Evolutionary conservation across 257 asterid species (phyloP).

Genomic region (Forsythia viridissima): DNA sequence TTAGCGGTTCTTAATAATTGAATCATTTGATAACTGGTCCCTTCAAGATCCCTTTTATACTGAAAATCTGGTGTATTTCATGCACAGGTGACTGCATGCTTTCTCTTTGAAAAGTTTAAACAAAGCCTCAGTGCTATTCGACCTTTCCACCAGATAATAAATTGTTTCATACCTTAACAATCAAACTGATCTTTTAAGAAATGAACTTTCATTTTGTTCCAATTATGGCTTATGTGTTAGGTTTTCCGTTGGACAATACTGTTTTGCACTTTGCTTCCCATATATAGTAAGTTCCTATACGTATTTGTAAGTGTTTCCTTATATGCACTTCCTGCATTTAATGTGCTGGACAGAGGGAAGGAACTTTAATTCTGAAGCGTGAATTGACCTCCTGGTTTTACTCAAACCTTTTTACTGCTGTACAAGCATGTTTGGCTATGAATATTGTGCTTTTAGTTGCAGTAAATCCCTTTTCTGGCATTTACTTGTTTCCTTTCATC

Average conservation of each 20-base stretch:
- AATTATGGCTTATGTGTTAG: conserved; percentile 5
- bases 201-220: neutral
- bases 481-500: conserved; percentile 25
- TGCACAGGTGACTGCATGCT: conserved; percentile 1
- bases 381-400: conserved; percentile 10
- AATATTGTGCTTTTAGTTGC: conserved; percentile 16
- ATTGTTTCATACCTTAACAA: conserved; percentile 9
- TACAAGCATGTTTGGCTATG: conserved; percentile 7
- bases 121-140: conserved; percentile 7
- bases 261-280: neutral
- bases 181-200: neutral
- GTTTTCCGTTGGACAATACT: neutral
- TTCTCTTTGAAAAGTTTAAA: conserved; percentile 6
- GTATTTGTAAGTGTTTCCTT: neutral
- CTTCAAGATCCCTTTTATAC: neutral
- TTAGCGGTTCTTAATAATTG: conserved; percentile 4
- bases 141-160: neutral
- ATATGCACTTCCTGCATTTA: neutral
- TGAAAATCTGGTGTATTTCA: neutral
- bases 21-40: conserved; percentile 4
- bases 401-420: conserved; percentile 8
- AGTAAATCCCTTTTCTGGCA: conserved; percentile 1
- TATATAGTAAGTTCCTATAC: conserved; percentile 7
- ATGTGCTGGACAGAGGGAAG: neutral
- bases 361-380: conserved; percentile 15